Conservation (phyloP, 306 rosid genomes). For the Mimosa pudica region DNA sequence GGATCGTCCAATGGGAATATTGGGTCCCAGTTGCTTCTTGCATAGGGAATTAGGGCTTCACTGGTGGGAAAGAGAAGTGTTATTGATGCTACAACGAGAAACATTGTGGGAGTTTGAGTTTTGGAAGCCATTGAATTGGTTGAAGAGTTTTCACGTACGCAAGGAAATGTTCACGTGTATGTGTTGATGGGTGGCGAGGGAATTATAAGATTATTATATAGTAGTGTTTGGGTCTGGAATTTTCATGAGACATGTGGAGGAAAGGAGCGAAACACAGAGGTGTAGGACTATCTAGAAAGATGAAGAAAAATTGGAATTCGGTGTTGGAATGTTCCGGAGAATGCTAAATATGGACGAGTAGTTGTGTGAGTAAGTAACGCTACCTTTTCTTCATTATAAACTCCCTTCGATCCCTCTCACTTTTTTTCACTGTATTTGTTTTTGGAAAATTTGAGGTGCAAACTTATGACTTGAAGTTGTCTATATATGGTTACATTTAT, state of each 20-base stretch:
- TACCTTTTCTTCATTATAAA: too few species aligned
- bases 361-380: too few species aligned
- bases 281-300: conserved; percentile 20
- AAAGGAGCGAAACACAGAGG: neutral
- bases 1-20: conserved; percentile 48
- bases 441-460: too few species aligned
- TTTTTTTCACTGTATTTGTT: too few species aligned
- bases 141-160: neutral
- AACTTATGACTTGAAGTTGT: too few species aligned
- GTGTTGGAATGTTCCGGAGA: conserved; percentile 11
- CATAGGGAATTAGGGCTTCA: conserved; percentile 42
- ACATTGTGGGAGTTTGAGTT: neutral
- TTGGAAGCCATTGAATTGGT: conserved; percentile 9
- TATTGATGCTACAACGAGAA: neutral
- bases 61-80: conserved; percentile 1
- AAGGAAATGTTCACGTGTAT: too few species aligned
- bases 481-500: too few species aligned
- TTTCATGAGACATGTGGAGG: neutral
- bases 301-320: neutral
- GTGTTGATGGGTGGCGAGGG: too few species aligned
- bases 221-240: conserved; percentile 19
- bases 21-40: conserved; percentile 43
- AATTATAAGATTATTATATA: neutral
- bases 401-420: too few species aligned
- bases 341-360: neutral